phyloP scores from a whole-genome alignment of 129 eudicot genomes.

The Pulicaria dysenterica region DNA sequence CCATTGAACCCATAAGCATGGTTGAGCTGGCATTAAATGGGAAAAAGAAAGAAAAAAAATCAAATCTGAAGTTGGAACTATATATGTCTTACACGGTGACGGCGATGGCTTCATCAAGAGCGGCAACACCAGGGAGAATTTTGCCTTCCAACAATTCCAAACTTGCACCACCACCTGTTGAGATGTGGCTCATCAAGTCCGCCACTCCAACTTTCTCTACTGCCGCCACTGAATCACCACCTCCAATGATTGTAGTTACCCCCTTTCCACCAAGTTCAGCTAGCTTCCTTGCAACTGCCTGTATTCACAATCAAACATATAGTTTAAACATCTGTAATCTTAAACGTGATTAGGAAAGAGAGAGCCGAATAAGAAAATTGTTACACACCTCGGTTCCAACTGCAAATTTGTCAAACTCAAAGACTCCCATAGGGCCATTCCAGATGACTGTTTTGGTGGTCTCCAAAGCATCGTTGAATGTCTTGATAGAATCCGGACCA shows the following conservation, averaged over 20 bases:
- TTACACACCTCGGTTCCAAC: conserved; percentile 67
- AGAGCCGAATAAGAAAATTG: conserved; percentile 3
- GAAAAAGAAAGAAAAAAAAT: conserved; percentile 21
- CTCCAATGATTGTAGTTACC: conserved; percentile 67
- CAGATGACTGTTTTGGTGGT: conserved; percentile 59
- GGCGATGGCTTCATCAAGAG: conserved; percentile 58
- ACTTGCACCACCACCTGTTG: conserved; percentile 84
- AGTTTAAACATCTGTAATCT: not conserved
- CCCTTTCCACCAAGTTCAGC: conserved; percentile 58
- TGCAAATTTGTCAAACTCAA: conserved; percentile 61
- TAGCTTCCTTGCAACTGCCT: conserved; percentile 63
- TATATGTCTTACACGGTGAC: conserved; percentile 55
- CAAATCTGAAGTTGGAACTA: conserved; percentile 25
- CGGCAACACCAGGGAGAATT: conserved; percentile 63
- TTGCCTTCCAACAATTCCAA: conserved; percentile 76
- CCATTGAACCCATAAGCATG: conserved; percentile 28
- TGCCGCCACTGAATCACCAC: conserved; percentile 74
- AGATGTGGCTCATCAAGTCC: conserved; percentile 70
- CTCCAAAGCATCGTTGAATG: conserved; percentile 65
- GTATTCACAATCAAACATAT: conserved; percentile 16
- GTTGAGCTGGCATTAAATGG: conserved; percentile 20
- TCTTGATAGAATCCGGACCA: conserved; percentile 67
- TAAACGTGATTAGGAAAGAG: not conserved
- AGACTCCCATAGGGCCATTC: conserved; percentile 72
- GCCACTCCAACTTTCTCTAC: conserved; percentile 83